Percentiles rank a stretch among this genome's conserved stretches.
phyloP scores from a whole-genome alignment of 148 eudicot species.

The Fallopia convolvulus region DNA sequence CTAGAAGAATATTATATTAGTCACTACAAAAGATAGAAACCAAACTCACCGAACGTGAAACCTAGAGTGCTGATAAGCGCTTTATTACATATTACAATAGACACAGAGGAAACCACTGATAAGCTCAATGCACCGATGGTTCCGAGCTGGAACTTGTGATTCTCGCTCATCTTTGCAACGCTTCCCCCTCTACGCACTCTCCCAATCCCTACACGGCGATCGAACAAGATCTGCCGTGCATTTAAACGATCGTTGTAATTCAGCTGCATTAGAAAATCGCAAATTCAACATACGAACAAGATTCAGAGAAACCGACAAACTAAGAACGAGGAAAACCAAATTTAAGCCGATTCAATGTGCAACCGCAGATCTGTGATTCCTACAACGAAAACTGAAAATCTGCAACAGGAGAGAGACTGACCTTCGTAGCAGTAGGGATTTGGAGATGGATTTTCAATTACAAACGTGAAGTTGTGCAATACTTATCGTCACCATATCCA shows the following conservation, averaged over 20 bases:
- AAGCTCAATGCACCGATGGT: slow-evolving; percentile 32
- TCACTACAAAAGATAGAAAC: background rate
- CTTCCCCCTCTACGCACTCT: background rate
- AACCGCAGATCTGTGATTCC: background rate
- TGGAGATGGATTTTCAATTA: background rate
- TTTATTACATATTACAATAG: slow-evolving; percentile 32
- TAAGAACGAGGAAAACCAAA: background rate
- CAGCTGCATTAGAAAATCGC: background rate
- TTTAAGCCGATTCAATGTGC: background rate
- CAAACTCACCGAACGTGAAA: slow-evolving; percentile 22
- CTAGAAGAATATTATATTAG: background rate
- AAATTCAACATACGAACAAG: background rate
- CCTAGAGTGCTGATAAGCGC: slow-evolving; percentile 30
- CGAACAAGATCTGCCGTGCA: background rate
- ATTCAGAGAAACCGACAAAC: background rate
- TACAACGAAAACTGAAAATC: background rate
- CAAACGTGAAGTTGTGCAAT: background rate
- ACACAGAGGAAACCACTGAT: slow-evolving; percentile 32
- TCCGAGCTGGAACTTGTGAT: slow-evolving; percentile 28
- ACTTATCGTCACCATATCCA: background rate
- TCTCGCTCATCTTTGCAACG: slow-evolving; percentile 23
- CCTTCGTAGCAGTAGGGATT: background rate
- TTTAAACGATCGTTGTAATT: background rate
- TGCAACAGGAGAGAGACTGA: background rate
- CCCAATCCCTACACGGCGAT: slow-evolving; percentile 2